A percentile compares a stretch with the other conserved stretches of the same genome.
phyloP scores from a whole-genome alignment of 352 stramenopile species.

The Phytophthora quininea region DNA sequence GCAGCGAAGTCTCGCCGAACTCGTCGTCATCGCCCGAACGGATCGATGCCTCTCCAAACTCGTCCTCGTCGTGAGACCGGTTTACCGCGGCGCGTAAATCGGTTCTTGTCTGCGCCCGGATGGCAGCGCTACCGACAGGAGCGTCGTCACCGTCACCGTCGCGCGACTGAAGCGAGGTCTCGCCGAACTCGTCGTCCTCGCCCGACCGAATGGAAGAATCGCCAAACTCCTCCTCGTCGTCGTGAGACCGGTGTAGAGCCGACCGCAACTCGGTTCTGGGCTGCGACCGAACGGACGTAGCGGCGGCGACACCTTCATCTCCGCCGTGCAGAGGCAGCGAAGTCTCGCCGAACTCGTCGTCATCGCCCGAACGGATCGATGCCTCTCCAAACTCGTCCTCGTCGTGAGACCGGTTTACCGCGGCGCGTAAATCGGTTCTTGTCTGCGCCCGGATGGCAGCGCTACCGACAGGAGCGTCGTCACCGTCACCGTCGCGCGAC shows the following conservation, averaged over 20 bases:
- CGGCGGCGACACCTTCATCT: too few species aligned
- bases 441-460: conserved; percentile 1
- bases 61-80: conserved; percentile 13
- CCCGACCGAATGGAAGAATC: neutral
- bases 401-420: conserved; percentile 1
- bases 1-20: neutral
- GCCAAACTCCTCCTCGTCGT: too few species aligned
- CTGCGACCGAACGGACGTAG: too few species aligned
- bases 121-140: conserved; percentile 1
- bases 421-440: neutral
- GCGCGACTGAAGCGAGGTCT: neutral
- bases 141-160: too few species aligned
- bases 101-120: neutral
- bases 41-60: conserved; percentile 14
- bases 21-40: neutral
- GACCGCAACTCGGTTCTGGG: too few species aligned
- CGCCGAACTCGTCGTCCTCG: neutral
- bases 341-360: neutral
- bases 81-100: conserved; percentile 1
- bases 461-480: neutral
- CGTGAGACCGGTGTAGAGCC: too few species aligned
- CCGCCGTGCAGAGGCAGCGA: neutral
- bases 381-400: conserved; percentile 23
- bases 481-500: neutral
- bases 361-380: neutral